Conservation (phyloP, 129 eudicot species). For the Cynara cardunculus region DNA sequence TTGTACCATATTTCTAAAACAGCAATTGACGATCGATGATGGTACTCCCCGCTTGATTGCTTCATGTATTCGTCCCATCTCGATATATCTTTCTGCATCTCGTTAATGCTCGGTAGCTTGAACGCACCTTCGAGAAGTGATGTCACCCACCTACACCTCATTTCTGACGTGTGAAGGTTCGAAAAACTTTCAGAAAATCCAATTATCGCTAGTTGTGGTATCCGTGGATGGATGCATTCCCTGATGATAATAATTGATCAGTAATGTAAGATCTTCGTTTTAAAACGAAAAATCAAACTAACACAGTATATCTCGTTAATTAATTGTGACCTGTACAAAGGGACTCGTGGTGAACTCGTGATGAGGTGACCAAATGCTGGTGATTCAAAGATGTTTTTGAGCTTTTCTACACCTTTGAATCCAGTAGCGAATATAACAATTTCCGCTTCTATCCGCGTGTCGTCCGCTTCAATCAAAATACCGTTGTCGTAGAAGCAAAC, state of each 20-base stretch:
- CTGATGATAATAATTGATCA: constrained; percentile 21
- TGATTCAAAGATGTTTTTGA: constrained; percentile 47
- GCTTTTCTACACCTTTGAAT: constrained; percentile 48
- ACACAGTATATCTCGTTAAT: not conserved
- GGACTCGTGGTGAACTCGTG: constrained; percentile 35
- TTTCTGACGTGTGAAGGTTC: constrained; percentile 51
- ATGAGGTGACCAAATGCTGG: constrained; percentile 37
- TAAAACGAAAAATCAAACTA: not conserved
- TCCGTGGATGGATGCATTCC: constrained; percentile 61
- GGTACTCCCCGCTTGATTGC: constrained; percentile 37
- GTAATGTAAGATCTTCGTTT: not conserved
- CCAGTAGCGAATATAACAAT: constrained; percentile 69
- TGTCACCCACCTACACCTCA: constrained; percentile 58
- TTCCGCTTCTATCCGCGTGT: constrained; percentile 34
- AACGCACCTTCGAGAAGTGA: constrained; percentile 52
- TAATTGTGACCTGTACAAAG: constrained; percentile 55
- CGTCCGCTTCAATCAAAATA: constrained; percentile 29
- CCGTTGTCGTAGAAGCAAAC: constrained; percentile 52
- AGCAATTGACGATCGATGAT: constrained; percentile 43
- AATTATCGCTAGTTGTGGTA: constrained; percentile 69
- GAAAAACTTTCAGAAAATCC: constrained; percentile 64
- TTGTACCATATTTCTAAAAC: constrained; percentile 61
- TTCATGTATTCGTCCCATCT: constrained; percentile 60
- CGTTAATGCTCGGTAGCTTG: constrained; percentile 49
- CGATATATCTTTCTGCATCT: constrained; percentile 57